These are phyloP conservation scores for Colletotrichum sp. DNA, from an alignment of 2,329 filamentous ascomycete species.

Conservation along the genomic window DNA sequence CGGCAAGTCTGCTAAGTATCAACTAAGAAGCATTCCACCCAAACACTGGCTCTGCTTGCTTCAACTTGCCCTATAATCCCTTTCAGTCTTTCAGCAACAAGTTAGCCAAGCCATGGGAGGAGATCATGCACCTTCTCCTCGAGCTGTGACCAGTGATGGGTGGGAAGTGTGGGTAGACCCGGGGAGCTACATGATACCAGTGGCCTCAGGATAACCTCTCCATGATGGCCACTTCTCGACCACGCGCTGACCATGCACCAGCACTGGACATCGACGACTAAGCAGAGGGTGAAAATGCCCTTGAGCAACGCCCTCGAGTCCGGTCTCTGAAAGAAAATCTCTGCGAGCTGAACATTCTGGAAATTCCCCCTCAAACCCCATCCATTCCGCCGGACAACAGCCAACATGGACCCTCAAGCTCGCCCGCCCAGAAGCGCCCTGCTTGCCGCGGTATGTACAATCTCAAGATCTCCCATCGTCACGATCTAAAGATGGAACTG, in stretches of 20 bases:
- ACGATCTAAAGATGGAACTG: too few species aligned
- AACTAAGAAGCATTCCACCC: fast-evolving
- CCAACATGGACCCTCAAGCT: not conserved
- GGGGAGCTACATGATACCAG: not conserved
- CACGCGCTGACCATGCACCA: not conserved
- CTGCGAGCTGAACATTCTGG: not conserved
- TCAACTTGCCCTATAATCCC: fast-evolving
- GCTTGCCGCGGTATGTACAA: too few species aligned
- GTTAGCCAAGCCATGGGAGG: not conserved
- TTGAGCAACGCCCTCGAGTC: not conserved
- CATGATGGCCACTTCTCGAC: not conserved
- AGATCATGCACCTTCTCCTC: not conserved
- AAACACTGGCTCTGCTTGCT: not conserved
- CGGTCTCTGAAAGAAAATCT: not conserved
- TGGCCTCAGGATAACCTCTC: not conserved
- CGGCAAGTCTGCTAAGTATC: not conserved
- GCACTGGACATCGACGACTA: not conserved
- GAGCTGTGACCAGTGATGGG: not conserved
- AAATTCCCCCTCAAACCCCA: fast-evolving
- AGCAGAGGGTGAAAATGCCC: not conserved
- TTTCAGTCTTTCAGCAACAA: not conserved
- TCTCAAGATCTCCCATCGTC: too few species aligned
- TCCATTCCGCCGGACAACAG: fast-evolving
- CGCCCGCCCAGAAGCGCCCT: too few species aligned
- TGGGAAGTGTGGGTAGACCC: not conserved